Evolutionary conservation across 805 yeast species (phyloP).

Genomic region (Candida nemodendra): DNA sequence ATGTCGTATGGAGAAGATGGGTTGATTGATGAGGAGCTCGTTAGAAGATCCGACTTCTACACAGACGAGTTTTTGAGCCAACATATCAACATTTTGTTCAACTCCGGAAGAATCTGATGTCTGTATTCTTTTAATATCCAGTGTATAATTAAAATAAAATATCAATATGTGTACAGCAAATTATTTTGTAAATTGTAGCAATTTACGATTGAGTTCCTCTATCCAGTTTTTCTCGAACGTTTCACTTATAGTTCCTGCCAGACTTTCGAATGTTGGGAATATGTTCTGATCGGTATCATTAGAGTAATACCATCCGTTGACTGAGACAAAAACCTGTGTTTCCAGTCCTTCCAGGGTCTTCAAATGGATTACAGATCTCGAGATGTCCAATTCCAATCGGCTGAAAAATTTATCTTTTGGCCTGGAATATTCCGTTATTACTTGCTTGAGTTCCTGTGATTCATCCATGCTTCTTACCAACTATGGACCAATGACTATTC

Average conservation of each 20-base stretch:
- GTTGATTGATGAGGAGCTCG: slow-evolving; percentile 71
- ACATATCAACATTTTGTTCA: slow-evolving; percentile 72
- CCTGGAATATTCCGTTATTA: slow-evolving; percentile 13
- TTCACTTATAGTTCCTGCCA: slow-evolving; percentile 18
- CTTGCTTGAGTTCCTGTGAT: slow-evolving; percentile 14
- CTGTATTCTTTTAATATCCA: no score
- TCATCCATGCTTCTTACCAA: no score
- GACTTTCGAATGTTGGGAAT: slow-evolving; percentile 32
- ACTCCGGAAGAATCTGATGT: slow-evolving; percentile 47
- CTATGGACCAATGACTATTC: no score
- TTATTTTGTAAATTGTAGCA: background rate
- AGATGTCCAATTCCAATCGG: slow-evolving; percentile 1
- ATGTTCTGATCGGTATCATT: background rate
- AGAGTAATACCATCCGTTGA: slow-evolving; percentile 29
- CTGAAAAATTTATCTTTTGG: slow-evolving; percentile 8
- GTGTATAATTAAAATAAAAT: slow-evolving; percentile 9
- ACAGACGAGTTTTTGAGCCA: slow-evolving; percentile 75
- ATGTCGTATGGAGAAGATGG: slow-evolving; percentile 34
- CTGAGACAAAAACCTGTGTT: slow-evolving; percentile 18
- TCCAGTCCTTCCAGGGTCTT: slow-evolving; percentile 17
- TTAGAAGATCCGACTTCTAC: slow-evolving; percentile 80
- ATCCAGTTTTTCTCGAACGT: slow-evolving; percentile 22
- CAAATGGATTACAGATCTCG: slow-evolving; percentile 4
- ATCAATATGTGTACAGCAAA: no score
- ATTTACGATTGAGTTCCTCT: slow-evolving; percentile 8